phyloP scores from a whole-genome alignment of 495 filamentous ascomycete genomes.

The Echria macrotheca region DNA sequence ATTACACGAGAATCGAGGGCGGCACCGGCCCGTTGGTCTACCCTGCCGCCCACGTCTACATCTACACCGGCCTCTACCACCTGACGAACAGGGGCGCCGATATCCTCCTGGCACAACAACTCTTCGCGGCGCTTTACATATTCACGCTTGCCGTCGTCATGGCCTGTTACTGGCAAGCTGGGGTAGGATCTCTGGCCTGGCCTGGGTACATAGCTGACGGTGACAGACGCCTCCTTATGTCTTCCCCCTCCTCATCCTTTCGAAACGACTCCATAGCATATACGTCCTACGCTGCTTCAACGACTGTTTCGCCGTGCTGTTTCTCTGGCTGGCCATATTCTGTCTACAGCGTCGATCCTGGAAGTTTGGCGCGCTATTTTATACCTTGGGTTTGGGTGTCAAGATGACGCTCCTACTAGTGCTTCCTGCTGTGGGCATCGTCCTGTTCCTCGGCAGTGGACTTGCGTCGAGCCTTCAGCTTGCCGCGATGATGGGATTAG shows the following conservation, averaged over 20 bases:
- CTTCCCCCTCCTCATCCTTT: constrained; percentile 79
- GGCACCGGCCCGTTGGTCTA: constrained; percentile 92
- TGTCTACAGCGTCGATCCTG: constrained; percentile 65
- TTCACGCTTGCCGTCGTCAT: constrained; percentile 68
- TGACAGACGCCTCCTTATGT: constrained; percentile 76
- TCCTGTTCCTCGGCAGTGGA: constrained; percentile 66
- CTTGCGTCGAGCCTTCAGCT: constrained; percentile 57
- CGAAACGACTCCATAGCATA: constrained; percentile 89
- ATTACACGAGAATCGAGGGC: constrained; percentile 81
- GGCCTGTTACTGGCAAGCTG: constrained; percentile 69
- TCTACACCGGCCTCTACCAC: constrained; percentile 73
- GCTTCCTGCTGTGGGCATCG: constrained; percentile 69
- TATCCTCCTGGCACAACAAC: constrained; percentile 70
- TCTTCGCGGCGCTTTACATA: constrained; percentile 78
- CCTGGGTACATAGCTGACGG: not conserved
- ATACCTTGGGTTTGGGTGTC: constrained; percentile 72
- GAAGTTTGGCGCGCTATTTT: constrained; percentile 64
- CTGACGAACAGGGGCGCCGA: constrained; percentile 71
- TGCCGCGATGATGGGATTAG: constrained; percentile 61
- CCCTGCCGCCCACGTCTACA: constrained; percentile 87
- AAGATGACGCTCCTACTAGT: constrained; percentile 90
- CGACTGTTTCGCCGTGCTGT: constrained; percentile 78
- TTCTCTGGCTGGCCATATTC: constrained; percentile 76
- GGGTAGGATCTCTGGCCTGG: constrained; percentile 5
- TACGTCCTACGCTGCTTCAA: constrained; percentile 93